Evolutionary conservation across 257 asterid genomes (phyloP), one percentile per base, ranked within the genome.

Genomic region (Plectranthus barbatus): DNA sequence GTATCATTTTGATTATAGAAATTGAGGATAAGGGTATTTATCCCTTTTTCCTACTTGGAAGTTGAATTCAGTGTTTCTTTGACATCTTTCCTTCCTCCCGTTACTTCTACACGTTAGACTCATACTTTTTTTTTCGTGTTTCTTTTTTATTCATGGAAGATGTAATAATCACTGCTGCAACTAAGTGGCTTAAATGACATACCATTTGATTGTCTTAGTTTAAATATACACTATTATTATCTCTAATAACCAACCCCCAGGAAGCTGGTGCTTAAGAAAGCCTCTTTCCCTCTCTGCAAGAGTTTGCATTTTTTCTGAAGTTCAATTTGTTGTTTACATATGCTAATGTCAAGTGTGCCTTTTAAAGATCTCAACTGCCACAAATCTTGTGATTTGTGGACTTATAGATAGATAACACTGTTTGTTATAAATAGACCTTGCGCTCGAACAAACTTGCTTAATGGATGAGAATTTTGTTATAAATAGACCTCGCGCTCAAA

Each of bases 291-390:
- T 52, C 17, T 64, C 15, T 18, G 46, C 52, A 54, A 44, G 52
- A 48, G 46, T 69, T 39, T 34, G 36, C 23, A 24, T 60, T 62
- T 60, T 37, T 50, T 56, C 4, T 59, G 46, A 41, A 44, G 46
- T 55, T 56, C 55, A 47, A 4, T 10, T 19, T 54, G 66, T 37
- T 50, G 56, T 61, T 58, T 29, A 8, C 33, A 13, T 75, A 52
- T 59, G 70, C 61, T 65, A 44, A 54, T 59, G 56, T 63, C 67
- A 59, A 59, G 39, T 62, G 66, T 54, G 26, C 68, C 14, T 51
- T 37, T 44, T 50, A 9, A 56, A 23, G 46, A 49, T 57, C 54
- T 40, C 31, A 56, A 37, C 19, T 37, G 46, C 58, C 49, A 42
- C 47, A 42, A 24, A 13, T 21, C 54, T 14, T 18, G 53, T 54